A percentile compares a stretch with the other conserved stretches of the same genome.
These are phyloP conservation scores for Panicum miliaceum DNA, from an alignment of 176 grass and related monocot species.

Conservation along the genomic window DNA sequence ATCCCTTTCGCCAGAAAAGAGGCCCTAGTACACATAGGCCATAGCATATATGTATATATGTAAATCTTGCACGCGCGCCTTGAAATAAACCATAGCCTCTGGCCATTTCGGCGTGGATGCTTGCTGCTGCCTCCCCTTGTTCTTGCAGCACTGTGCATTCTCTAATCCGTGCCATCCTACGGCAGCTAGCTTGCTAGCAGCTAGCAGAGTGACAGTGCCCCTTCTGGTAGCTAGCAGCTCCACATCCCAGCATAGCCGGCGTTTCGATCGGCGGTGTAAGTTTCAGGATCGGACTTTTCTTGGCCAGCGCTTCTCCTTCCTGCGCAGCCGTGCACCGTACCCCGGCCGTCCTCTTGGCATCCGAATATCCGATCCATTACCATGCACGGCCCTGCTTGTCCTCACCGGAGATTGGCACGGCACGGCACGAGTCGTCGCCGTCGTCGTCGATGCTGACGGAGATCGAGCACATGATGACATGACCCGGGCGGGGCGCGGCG, in stretches of 20 bases:
- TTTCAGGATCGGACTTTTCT: neutral
- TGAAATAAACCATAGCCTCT: conserved; percentile 38
- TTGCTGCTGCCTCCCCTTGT: conserved; percentile 18
- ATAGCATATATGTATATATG: too few species aligned
- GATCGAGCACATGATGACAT: neutral
- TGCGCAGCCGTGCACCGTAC: neutral
- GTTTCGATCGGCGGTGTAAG: conserved; percentile 12
- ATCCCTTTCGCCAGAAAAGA: conserved; percentile 33
- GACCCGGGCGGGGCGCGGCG: too few species aligned
- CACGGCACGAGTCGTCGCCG: conserved; percentile 17
- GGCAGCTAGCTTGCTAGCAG: neutral
- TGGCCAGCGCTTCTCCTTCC: conserved; percentile 18
- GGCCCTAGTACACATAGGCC: neutral
- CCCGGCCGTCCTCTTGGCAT: neutral
- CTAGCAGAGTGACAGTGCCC: neutral
- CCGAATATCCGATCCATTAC: neutral
- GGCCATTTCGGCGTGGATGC: conserved; percentile 17
- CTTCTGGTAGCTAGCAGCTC: neutral
- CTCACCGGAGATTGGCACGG: neutral
- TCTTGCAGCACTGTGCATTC: conserved; percentile 25
- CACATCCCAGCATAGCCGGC: neutral
- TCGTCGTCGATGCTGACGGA: conserved; percentile 21
- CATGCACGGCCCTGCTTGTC: too few species aligned
- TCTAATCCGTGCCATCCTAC: conserved; percentile 26
- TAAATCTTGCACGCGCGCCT: neutral